Evolutionary conservation across 75 land plant genomes (phyloP), one percentile per base, ranked within the genome.

Genomic region (Pinus taeda): DNA sequence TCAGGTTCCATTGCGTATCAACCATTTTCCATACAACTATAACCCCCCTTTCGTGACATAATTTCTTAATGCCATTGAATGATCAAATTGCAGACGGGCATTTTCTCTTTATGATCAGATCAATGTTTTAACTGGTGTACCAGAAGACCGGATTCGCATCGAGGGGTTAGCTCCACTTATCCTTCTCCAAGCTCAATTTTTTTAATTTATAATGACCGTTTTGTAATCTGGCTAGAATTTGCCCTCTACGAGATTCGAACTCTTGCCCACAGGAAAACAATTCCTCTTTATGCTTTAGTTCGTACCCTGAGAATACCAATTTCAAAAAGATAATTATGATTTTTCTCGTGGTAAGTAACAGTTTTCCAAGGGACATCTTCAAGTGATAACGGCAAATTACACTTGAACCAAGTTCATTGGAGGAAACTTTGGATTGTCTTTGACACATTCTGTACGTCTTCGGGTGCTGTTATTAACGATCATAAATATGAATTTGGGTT

Each of bases 71-170:
- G 30, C 1, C 12, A 37, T 20, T 69, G 13, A 15, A 21, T 69
- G 3, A 69, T 69, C 37, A 69, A 37, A 37, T 67, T 69, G 12
- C 64, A 81, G 90, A 74, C 85, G 93, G 2, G 80, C 90, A 17
- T 90, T 90, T 74, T 90, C 90, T 26, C 86, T 88, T 37, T 90
- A 90, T 58, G 93, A 90, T 79, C 88, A 90, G 74, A 86, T 88
- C 81, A 90, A 88, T 79, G 86, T 86, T 76, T 85, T 90, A 72
- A 76, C 84, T 42, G 82, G 79, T 11, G 86, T 88, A 20, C 86
- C 90, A 15, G 90, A 88, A 1, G 86, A 86, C 59, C 93, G 82
- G 73, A 80, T 90, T 15, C 90, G 88, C 11, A 88, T 90, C 57
- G 85, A 90, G 78, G 76, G 81, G 90, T 90, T 73, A 20, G 70